These are phyloP conservation scores for Periconia sp. DNA, from an alignment of 2,329 filamentous ascomycete species.

Conservation along the genomic window DNA sequence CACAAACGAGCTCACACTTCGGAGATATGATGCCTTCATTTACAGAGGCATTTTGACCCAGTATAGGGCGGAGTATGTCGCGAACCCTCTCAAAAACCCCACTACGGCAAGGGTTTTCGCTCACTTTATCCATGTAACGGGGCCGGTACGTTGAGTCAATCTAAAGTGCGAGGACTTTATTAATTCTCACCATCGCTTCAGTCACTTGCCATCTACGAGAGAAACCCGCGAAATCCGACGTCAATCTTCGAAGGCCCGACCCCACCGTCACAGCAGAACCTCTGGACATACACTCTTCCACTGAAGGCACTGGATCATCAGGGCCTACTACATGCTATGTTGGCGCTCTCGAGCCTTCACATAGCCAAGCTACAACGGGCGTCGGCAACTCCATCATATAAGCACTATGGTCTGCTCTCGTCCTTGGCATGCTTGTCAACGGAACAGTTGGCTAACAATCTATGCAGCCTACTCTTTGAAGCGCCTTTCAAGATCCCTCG, in stretches of 20 bases:
- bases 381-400: slow-evolving; percentile 79
- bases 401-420: slow-evolving; percentile 68
- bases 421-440: neutral
- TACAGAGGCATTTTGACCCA: slow-evolving; percentile 53
- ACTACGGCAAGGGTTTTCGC: slow-evolving; percentile 84
- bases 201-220: slow-evolving; percentile 72
- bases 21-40: slow-evolving; percentile 55
- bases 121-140: slow-evolving; percentile 90
- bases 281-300: slow-evolving; percentile 77
- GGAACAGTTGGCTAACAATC: neutral
- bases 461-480: slow-evolving; percentile 73
- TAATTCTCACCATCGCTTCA: no score
- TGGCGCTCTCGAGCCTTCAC: slow-evolving; percentile 85
- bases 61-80: slow-evolving; percentile 55
- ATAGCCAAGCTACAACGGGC: slow-evolving; percentile 80
- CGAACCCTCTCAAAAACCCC: slow-evolving; percentile 75
- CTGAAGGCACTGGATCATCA: slow-evolving; percentile 82
- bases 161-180: no score
- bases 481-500: slow-evolving; percentile 76
- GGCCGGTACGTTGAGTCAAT: slow-evolving; percentile 56
- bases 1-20: slow-evolving; percentile 42
- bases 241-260: slow-evolving; percentile 63
- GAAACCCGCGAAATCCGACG: slow-evolving; percentile 76
- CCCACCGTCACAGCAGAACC: slow-evolving; percentile 38
- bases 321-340: slow-evolving; percentile 87